Conservation (phyloP, 768 basidiomycete genomes). For the Suillus placidus region DNA sequence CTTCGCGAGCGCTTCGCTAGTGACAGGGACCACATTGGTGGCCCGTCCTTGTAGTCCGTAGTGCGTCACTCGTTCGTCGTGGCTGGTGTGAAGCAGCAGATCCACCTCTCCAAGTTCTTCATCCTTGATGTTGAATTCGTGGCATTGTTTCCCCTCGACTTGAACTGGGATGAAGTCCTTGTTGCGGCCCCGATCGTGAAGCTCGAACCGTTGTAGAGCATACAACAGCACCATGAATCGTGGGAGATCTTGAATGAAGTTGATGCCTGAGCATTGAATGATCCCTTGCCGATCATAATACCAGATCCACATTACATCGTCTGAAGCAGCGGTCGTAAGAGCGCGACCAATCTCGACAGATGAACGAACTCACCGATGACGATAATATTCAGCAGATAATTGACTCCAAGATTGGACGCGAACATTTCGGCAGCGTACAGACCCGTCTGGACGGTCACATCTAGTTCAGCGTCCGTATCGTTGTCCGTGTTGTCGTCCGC, state of each 20-base stretch:
- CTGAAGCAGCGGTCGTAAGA: neutral
- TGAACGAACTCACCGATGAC: neutral
- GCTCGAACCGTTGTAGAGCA: too few relatives aligned
- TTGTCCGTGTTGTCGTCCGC: too few relatives aligned
- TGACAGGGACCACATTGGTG: constrained; percentile 1
- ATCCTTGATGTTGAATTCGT: too few relatives aligned
- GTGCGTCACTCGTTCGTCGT: neutral
- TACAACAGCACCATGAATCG: neutral
- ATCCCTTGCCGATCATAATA: neutral
- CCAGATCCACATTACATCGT: constrained; percentile 3
- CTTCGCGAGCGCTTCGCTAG: neutral
- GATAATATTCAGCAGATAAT: constrained; percentile 1
- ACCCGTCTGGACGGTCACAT: too few relatives aligned
- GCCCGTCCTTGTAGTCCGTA: neutral
- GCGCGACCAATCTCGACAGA: neutral
- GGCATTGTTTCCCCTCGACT: too few relatives aligned
- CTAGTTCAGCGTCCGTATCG: too few relatives aligned
- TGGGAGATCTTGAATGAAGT: neutral
- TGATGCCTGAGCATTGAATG: too few relatives aligned
- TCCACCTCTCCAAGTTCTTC: too few relatives aligned
- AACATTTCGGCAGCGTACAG: too few relatives aligned
- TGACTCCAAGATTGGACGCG: neutral
- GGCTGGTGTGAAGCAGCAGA: neutral
- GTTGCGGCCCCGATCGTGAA: too few relatives aligned
- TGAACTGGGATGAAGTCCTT: too few relatives aligned